Conservation (phyloP, 441 rosid genomes). For the Sinapis alba region DNA sequence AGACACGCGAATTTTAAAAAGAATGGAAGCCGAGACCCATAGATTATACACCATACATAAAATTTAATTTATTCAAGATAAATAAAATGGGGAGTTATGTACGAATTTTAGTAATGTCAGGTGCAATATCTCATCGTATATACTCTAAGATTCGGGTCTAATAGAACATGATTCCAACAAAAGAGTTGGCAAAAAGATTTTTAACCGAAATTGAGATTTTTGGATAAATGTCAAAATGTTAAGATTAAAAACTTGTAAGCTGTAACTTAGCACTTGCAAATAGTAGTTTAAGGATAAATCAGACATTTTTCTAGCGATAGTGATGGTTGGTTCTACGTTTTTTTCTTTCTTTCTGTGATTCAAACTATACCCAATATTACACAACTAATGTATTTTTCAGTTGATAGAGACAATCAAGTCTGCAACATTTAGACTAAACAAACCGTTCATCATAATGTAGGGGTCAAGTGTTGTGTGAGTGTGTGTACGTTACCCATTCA, state of each 20-base stretch:
- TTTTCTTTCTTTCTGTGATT: not conserved
- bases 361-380: not conserved
- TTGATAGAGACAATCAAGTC: not conserved
- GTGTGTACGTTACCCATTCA: not conserved
- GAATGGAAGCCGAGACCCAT: conserved; percentile 28
- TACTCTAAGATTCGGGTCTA: not conserved
- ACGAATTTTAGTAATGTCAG: not conserved
- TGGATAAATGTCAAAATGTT: conserved; percentile 5
- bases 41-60: conserved; percentile 21
- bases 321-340: not conserved
- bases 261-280: not conserved
- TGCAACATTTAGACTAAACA: not conserved
- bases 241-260: not conserved
- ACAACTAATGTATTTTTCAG: not conserved
- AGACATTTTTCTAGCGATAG: not conserved
- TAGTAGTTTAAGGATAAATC: not conserved
- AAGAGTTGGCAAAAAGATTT: not conserved
- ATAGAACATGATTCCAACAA: conserved; percentile 8
- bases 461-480: not conserved
- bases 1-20: conserved; percentile 10
- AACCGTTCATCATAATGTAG: not conserved
- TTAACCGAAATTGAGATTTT: not conserved
- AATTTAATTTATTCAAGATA: not conserved
- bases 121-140: not conserved
- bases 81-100: not conserved